A percentile compares a stretch with the other conserved stretches of the same genome.
Evolutionary conservation across 1,284 basidiomycete species (phyloP).

Genomic region (Ceratobasidium sp.): DNA sequence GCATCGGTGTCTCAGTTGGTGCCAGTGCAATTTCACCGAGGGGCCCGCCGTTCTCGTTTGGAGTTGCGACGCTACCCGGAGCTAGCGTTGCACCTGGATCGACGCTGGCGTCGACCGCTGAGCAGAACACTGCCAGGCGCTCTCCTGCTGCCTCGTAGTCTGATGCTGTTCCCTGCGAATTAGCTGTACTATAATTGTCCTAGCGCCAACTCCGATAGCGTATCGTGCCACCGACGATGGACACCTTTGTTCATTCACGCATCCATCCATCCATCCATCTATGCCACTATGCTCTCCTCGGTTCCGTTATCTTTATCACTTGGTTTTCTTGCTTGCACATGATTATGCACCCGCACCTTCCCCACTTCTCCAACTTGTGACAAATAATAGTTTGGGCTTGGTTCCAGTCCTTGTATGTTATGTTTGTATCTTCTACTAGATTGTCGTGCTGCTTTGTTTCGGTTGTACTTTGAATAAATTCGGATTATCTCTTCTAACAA

Average conservation of each 20-base stretch:
- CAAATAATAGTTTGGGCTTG: neutral
- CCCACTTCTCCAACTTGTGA: no score
- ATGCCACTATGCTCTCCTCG: neutral
- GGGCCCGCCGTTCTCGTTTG: conserved; percentile 21
- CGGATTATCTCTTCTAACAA: neutral
- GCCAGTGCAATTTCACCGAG: neutral
- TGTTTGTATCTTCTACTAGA: conserved; percentile 17
- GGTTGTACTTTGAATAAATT: conserved; percentile 11
- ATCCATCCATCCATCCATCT: neutral
- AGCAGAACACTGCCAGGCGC: neutral
- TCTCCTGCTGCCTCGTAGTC: neutral
- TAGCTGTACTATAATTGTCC: neutral
- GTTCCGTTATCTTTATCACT: neutral
- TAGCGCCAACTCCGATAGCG: conserved; percentile 25
- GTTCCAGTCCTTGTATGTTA: neutral
- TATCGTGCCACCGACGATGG: conserved; percentile 14
- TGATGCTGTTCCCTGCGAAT: conserved; percentile 1
- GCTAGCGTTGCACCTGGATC: neutral
- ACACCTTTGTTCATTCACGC: neutral
- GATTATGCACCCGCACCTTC: no score
- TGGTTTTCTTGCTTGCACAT: neutral
- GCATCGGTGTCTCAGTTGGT: neutral
- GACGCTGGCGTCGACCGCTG: conserved; percentile 5
- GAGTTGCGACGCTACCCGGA: conserved; percentile 4
- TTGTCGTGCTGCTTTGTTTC: conserved; percentile 3